Percentiles rank a stretch among this genome's conserved stretches.
phyloP scores from a whole-genome alignment of 2,329 filamentous ascomycete genomes.

The Cladophialophora carrionii region DNA sequence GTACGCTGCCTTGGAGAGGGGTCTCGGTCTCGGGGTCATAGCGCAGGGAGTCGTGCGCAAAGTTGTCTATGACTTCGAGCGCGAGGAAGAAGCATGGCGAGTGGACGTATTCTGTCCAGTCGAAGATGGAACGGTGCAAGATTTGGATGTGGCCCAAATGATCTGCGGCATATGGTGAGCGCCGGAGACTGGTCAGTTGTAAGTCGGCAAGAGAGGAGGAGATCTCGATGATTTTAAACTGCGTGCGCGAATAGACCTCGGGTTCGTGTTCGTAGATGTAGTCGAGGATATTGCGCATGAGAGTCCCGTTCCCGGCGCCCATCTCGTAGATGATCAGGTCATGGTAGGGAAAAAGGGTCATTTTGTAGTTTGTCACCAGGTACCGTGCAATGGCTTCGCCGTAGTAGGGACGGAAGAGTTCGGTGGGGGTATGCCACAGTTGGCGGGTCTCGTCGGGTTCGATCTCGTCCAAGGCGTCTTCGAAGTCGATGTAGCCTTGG shows the following conservation, averaged over 20 bases:
- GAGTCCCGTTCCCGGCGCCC: slow-evolving; percentile 93
- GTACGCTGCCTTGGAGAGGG: slow-evolving; percentile 83
- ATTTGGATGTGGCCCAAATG: slow-evolving; percentile 89
- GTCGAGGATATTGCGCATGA: slow-evolving; percentile 98
- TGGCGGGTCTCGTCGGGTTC: slow-evolving; percentile 77
- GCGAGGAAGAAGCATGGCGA: slow-evolving; percentile 96
- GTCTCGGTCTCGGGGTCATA: slow-evolving; percentile 81
- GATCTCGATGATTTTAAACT: slow-evolving; percentile 96
- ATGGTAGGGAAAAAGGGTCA: slow-evolving; percentile 91
- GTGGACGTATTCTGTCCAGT: slow-evolving; percentile 86
- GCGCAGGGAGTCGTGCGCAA: slow-evolving; percentile 89
- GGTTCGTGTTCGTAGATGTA: slow-evolving; percentile 89
- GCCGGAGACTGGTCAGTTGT: slow-evolving; percentile 69
- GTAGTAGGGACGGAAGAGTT: slow-evolving; percentile 95
- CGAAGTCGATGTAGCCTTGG: slow-evolving; percentile 83
- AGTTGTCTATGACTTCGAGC: slow-evolving; percentile 98
- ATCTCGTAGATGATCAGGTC: slow-evolving; percentile 98
- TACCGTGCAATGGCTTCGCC: slow-evolving; percentile 97
- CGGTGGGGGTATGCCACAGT: slow-evolving; percentile 97
- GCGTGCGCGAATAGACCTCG: slow-evolving; percentile 89
- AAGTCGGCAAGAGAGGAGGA: slow-evolving; percentile 76
- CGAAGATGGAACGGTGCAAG: slow-evolving; percentile 91
- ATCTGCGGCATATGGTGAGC: slow-evolving; percentile 68
- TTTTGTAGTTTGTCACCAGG: slow-evolving; percentile 91
- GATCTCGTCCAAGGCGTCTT: slow-evolving; percentile 78